Conservation (phyloP, 2,329 filamentous ascomycete species). For the Leptosphaerulina australis region DNA sequence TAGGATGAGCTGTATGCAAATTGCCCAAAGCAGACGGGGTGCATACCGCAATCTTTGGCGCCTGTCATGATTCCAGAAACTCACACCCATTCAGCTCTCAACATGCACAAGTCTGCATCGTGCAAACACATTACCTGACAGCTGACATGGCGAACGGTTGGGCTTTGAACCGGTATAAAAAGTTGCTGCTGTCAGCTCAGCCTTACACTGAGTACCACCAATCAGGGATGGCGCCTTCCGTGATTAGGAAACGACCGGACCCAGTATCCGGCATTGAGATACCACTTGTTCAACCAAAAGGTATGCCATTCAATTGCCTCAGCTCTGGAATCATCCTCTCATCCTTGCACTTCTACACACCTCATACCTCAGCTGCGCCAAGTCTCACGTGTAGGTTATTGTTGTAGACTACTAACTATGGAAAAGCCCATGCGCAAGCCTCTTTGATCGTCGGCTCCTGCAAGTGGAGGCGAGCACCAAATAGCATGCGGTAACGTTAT, state of each 20-base stretch:
- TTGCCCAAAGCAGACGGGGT: constrained; percentile 7
- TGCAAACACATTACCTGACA: background rate
- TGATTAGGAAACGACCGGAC: background rate
- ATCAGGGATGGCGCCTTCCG: constrained; percentile 1
- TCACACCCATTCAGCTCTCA: background rate
- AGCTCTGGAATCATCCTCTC: constrained; percentile 7
- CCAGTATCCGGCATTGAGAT: background rate
- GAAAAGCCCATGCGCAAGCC: constrained; percentile 8
- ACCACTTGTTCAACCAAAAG: constrained; percentile 1
- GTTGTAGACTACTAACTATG: background rate
- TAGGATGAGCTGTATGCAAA: constrained; percentile 1
- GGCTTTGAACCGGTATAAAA: constrained; percentile 7
- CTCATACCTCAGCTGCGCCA: constrained; percentile 7
- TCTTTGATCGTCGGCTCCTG: constrained; percentile 2
- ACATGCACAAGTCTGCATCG: constrained; percentile 4
- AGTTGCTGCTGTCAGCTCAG: constrained; percentile 11
- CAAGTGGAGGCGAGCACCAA: constrained; percentile 9
- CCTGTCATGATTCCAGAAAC: background rate
- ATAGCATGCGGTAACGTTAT: constrained; percentile 2
- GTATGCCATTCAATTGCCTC: background rate
- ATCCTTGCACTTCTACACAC: background rate
- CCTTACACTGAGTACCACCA: background rate
- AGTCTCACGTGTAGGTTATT: background rate
- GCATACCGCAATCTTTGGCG: background rate
- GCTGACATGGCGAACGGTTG: constrained; percentile 7